phyloP scores from a whole-genome alignment of 2,329 filamentous ascomycete genomes.

The Ceratocystis lukuohia region DNA sequence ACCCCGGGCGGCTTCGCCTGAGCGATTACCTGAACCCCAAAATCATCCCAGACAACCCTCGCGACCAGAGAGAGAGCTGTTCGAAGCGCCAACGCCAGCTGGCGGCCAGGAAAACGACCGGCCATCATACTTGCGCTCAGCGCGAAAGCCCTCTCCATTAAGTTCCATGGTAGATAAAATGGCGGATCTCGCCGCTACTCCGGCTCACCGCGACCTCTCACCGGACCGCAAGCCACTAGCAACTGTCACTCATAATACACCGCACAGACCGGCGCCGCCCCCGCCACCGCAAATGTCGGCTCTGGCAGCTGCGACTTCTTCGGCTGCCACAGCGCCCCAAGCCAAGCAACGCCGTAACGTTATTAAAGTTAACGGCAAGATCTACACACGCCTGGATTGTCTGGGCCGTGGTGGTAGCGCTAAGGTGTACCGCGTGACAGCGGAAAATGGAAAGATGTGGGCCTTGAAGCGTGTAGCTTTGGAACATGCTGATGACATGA shows the following conservation, averaged over 20 bases:
- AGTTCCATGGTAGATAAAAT: conserved; percentile 12
- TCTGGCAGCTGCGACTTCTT: conserved; percentile 76
- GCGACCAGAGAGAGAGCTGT: neutral
- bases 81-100: conserved; percentile 28
- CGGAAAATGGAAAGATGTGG: conserved; percentile 91
- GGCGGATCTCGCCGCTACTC: conserved; percentile 7
- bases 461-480: conserved; percentile 86
- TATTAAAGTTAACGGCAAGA: conserved; percentile 78
- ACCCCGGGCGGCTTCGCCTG: conserved; percentile 40
- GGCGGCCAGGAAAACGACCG: conserved; percentile 79
- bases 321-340: conserved; percentile 32
- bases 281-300: conserved; percentile 95
- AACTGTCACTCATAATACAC: conserved; percentile 51
- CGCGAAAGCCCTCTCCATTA: conserved; percentile 11
- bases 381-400: conserved; percentile 78
- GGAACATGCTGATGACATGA: conserved; percentile 73
- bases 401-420: conserved; percentile 86
- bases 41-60: conserved; percentile 20
- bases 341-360: conserved; percentile 65
- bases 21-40: conserved; percentile 20
- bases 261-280: conserved; percentile 60
- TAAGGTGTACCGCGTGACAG: conserved; percentile 91
- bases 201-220: conserved; percentile 27
- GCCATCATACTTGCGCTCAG: conserved; percentile 47
- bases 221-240: conserved; percentile 45